Percentiles rank a stretch among this genome's conserved stretches.
Evolutionary conservation across 768 basidiomycete genomes (phyloP).

Genomic region (Leucogyrophana mollusca): DNA sequence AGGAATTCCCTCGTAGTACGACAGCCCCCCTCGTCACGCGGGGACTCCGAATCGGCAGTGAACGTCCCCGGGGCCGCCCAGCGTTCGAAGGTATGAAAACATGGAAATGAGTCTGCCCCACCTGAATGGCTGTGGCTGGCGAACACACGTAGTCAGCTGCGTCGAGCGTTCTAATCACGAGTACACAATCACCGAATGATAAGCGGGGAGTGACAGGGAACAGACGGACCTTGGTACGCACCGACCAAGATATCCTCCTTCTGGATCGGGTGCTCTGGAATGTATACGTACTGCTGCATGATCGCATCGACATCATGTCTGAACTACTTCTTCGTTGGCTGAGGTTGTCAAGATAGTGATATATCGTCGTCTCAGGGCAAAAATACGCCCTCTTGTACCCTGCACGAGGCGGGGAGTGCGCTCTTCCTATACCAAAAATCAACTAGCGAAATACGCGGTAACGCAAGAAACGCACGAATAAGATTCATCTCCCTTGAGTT

Average conservation of each 20-base stretch:
- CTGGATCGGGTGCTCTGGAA: conserved; percentile 43
- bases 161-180: conserved; percentile 69
- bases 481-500: conserved; percentile 29
- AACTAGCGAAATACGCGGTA: neutral
- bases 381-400: conserved; percentile 68
- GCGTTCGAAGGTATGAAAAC: conserved; percentile 49
- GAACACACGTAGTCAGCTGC: conserved; percentile 69
- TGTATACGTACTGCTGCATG: conserved; percentile 51
- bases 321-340: conserved; percentile 73
- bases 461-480: conserved; percentile 35
- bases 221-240: conserved; percentile 5
- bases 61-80: conserved; percentile 73
- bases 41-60: conserved; percentile 50
- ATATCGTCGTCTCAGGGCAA: conserved; percentile 69
- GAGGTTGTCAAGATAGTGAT: conserved; percentile 62
- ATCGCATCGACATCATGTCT: conserved; percentile 64
- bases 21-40: conserved; percentile 40
- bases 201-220: too few species aligned
- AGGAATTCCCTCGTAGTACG: conserved; percentile 42
- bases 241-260: conserved; percentile 61
- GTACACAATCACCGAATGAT: neutral
- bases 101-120: conserved; percentile 66
- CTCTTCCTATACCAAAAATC: conserved; percentile 33
- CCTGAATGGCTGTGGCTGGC: conserved; percentile 72
- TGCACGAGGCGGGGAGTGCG: conserved; percentile 55